Conservation (phyloP, 345 rosid genomes). For the Moringa oleifera region DNA sequence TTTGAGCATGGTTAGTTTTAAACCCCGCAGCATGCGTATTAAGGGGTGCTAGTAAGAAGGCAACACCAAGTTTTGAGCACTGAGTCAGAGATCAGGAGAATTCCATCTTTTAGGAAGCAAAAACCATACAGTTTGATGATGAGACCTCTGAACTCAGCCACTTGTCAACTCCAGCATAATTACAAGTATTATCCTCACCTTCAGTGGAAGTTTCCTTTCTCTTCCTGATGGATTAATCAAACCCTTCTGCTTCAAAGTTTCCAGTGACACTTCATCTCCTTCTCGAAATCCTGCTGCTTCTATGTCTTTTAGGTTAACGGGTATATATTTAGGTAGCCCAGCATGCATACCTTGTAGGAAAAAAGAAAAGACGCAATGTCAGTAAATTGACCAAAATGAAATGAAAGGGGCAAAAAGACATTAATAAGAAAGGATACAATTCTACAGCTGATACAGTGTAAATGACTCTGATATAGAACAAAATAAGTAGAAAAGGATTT, state of each 20-base stretch:
- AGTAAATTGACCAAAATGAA: constrained; percentile 1
- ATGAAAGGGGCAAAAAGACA: not conserved
- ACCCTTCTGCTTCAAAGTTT: constrained; percentile 63
- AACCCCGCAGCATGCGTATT: too few species aligned
- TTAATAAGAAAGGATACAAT: not conserved
- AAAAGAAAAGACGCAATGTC: constrained; percentile 4
- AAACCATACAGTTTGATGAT: not conserved
- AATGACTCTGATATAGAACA: not conserved
- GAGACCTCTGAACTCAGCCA: not conserved
- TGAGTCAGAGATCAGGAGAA: not conserved
- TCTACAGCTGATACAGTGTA: too few species aligned
- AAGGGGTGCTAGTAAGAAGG: too few species aligned
- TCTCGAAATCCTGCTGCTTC: constrained; percentile 76
- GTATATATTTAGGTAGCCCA: constrained; percentile 74
- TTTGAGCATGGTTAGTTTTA: too few species aligned
- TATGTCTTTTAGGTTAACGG: constrained; percentile 74
- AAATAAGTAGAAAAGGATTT: not conserved
- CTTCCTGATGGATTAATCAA: constrained; percentile 95
- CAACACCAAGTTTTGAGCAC: not conserved
- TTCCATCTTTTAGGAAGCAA: not conserved
- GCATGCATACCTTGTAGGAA: constrained; percentile 71
- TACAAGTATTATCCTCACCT: constrained; percentile 38
- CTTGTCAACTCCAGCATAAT: not conserved
- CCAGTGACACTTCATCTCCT: constrained; percentile 85
- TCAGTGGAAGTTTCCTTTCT: constrained; percentile 86